Percentiles rank a stretch among this genome's conserved stretches.
phyloP scores from a whole-genome alignment of 768 basidiomycete genomes.

The Phylloporus sp. region DNA sequence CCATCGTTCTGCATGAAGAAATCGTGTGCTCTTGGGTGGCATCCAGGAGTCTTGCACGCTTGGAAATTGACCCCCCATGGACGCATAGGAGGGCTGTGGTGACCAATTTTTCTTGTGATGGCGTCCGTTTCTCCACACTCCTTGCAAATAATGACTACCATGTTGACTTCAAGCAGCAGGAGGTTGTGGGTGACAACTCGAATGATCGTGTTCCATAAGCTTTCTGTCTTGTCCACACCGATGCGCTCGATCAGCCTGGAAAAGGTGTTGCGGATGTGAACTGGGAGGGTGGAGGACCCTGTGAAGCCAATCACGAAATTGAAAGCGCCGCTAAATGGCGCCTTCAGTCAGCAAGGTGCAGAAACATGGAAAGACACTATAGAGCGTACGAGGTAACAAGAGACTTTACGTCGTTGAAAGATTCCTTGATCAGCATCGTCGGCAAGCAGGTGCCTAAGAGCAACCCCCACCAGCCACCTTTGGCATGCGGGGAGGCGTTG shows the following conservation, averaged over 20 bases:
- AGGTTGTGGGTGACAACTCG: background rate
- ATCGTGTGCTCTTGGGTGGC: background rate
- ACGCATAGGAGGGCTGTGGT: constrained; percentile 42
- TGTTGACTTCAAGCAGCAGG: background rate
- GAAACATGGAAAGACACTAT: no score
- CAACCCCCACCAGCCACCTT: background rate
- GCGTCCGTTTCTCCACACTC: background rate
- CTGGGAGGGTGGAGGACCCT: background rate
- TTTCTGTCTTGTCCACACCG: background rate
- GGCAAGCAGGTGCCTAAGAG: background rate
- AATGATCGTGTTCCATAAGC: background rate
- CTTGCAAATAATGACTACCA: background rate
- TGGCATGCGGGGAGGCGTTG: background rate
- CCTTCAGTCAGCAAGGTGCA: no score
- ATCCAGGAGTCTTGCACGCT: background rate
- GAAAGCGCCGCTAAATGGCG: background rate
- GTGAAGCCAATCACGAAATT: background rate
- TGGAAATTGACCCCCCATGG: background rate
- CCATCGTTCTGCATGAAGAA: background rate
- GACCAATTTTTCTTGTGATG: constrained; percentile 37
- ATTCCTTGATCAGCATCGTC: background rate
- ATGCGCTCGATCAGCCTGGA: background rate
- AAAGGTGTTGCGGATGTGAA: background rate
- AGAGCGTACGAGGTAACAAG: no score
- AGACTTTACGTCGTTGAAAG: background rate